These are phyloP conservation scores for Nyctanthes arbortristis DNA, from an alignment of 257 asterid species.

Conservation along the genomic window DNA sequence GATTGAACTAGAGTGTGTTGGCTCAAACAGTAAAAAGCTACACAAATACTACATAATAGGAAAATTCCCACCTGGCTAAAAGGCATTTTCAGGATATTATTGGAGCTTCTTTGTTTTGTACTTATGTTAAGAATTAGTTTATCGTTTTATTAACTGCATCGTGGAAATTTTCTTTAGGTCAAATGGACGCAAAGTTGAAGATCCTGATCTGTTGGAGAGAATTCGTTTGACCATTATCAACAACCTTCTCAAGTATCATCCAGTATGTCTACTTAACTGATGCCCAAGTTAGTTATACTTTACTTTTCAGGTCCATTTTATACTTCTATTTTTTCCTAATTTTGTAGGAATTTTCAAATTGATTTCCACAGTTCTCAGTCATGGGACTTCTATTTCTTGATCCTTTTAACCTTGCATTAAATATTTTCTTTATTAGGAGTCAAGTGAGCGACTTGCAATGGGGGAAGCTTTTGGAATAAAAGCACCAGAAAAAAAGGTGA, in stretches of 20 bases:
- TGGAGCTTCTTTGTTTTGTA: neutral
- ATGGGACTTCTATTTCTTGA: constrained; percentile 3
- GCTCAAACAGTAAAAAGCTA: neutral
- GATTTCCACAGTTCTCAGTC: constrained; percentile 11
- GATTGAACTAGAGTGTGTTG: neutral
- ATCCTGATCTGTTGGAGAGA: constrained; percentile 94
- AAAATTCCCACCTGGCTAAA: no score
- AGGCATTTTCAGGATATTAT: neutral
- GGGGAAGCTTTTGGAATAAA: constrained; percentile 93
- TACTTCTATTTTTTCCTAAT: neutral
- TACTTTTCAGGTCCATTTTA: neutral
- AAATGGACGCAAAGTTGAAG: constrained; percentile 87
- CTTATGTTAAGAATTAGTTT: neutral
- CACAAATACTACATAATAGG: constrained; percentile 7
- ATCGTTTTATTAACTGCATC: neutral
- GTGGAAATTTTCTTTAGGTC: constrained; percentile 41
- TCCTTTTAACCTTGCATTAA: constrained; percentile 3
- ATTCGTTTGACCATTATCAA: constrained; percentile 92
- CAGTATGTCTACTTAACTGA: constrained; percentile 56
- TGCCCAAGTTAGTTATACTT: constrained; percentile 12
- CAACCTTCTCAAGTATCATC: constrained; percentile 92
- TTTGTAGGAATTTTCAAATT: neutral
- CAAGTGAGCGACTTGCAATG: constrained; percentile 91
- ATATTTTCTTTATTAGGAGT: constrained; percentile 57
- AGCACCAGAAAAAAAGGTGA: constrained; percentile 81